phyloP scores from a whole-genome alignment of 306 rosid genomes.

The Dalbergia cochinchinensis region DNA sequence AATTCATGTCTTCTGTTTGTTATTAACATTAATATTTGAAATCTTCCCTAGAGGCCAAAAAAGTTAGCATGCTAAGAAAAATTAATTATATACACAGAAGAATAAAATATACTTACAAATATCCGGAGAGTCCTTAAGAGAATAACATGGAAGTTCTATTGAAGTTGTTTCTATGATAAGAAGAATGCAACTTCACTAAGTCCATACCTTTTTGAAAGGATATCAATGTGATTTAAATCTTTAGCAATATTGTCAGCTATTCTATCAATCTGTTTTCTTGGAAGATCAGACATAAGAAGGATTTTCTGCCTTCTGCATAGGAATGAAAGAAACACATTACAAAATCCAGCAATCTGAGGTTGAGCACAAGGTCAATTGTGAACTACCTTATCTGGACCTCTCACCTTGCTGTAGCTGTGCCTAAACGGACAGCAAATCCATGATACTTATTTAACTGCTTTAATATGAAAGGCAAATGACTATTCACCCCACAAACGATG shows the following conservation, averaged over 20 bases:
- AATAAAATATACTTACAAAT: background rate
- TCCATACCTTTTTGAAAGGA: constrained; percentile 88
- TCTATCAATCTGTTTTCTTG: constrained; percentile 92
- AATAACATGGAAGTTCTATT: background rate
- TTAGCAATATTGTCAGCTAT: constrained; percentile 73
- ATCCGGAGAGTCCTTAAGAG: constrained; percentile 19
- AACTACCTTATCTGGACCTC: constrained; percentile 46
- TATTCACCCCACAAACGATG: constrained; percentile 90
- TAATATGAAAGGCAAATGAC: constrained; percentile 85
- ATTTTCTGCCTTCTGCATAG: constrained; percentile 85
- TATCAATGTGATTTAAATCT: constrained; percentile 85
- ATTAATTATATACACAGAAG: background rate
- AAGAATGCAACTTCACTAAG: constrained; percentile 42
- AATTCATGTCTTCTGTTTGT: background rate
- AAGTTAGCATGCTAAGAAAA: background rate
- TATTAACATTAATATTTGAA: background rate
- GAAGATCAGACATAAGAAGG: constrained; percentile 97
- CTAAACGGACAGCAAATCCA: constrained; percentile 87
- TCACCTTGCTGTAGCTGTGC: constrained; percentile 95
- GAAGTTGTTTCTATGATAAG: constrained; percentile 29
- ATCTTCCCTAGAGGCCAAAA: too few species aligned
- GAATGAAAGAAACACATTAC: constrained; percentile 41
- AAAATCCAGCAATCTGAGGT: constrained; percentile 47
- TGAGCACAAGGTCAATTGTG: constrained; percentile 42
- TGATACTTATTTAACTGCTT: constrained; percentile 90